A percentile compares a stretch with the other conserved stretches of the same genome.
phyloP scores from a whole-genome alignment of 257 asterid genomes.

The Coffea eugenioides region DNA sequence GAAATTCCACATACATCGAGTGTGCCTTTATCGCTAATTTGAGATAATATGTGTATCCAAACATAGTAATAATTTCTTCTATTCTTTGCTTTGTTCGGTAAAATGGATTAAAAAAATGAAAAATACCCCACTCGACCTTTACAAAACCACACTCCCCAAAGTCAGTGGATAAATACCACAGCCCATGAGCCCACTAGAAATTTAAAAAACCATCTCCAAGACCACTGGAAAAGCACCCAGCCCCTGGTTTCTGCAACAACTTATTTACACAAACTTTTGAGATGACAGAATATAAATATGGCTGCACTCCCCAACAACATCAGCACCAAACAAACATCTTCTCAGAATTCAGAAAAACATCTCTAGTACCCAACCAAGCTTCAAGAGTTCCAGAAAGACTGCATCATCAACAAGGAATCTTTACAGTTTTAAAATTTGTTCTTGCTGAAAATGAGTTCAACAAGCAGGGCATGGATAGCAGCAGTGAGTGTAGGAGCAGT shows the following conservation, averaged over 20 bases:
- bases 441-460: constrained; percentile 22
- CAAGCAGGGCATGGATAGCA: constrained; percentile 27
- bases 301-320: not conserved
- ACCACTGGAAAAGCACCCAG: not conserved
- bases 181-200: no score
- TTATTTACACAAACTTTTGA: not conserved
- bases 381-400: no score
- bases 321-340: not conserved
- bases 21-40: no score
- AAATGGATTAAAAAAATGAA: no score
- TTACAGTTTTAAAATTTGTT: no score
- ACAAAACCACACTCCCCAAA: not conserved
- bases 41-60: no score
- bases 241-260: not conserved
- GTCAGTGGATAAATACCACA: no score
- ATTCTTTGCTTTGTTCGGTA: no score
- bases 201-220: not conserved
- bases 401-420: no score
- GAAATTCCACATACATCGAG: no score
- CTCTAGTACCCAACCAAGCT: no score
- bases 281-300: not conserved
- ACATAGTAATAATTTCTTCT: no score
- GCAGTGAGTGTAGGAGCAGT: constrained; percentile 27
- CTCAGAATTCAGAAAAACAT: not conserved
- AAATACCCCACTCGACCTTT: not conserved